Evolutionary conservation across 177 flowering plant species (phyloP).

Genomic region (Tripterygium wilfordii): DNA sequence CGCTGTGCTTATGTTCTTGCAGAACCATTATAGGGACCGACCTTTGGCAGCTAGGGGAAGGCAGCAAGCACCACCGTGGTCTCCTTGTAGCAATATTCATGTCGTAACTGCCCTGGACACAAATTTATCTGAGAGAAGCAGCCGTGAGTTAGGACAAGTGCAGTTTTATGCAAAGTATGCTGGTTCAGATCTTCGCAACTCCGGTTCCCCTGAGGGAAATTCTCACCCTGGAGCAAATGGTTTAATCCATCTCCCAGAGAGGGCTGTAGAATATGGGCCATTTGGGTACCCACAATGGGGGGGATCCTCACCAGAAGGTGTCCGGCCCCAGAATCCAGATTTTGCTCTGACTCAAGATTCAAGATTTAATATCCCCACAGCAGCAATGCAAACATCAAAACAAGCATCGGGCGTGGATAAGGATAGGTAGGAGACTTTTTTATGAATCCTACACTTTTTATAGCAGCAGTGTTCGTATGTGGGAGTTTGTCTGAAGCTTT

Average conservation of each 20-base stretch:
- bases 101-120: conserved; percentile 16
- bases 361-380: conserved; percentile 11
- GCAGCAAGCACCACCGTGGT: conserved; percentile 29
- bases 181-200: conserved; percentile 19
- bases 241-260: conserved; percentile 17
- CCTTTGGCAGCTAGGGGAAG: conserved; percentile 41
- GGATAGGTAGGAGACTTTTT: conserved; percentile 17
- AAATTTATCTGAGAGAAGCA: conserved; percentile 27
- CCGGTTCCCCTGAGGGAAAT: conserved; percentile 24
- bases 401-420: conserved; percentile 9
- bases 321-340: conserved; percentile 14
- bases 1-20: conserved; percentile 29
- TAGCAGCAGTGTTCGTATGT: neutral
- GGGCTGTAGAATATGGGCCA: conserved; percentile 31
- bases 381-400: conserved; percentile 8
- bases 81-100: conserved; percentile 48
- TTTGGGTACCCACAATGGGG: conserved; percentile 13
- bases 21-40: conserved; percentile 62
- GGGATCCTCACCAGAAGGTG: conserved; percentile 13
- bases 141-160: conserved; percentile 15
- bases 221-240: conserved; percentile 24
- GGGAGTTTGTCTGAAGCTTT: neutral
- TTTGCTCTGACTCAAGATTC: conserved; percentile 7
- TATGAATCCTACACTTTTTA: neutral
- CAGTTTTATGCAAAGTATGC: conserved; percentile 13